A percentile compares a stretch with the other conserved stretches of the same genome.
phyloP scores from a whole-genome alignment of 2,329 filamentous ascomycete species.

The Beauveria australis region DNA sequence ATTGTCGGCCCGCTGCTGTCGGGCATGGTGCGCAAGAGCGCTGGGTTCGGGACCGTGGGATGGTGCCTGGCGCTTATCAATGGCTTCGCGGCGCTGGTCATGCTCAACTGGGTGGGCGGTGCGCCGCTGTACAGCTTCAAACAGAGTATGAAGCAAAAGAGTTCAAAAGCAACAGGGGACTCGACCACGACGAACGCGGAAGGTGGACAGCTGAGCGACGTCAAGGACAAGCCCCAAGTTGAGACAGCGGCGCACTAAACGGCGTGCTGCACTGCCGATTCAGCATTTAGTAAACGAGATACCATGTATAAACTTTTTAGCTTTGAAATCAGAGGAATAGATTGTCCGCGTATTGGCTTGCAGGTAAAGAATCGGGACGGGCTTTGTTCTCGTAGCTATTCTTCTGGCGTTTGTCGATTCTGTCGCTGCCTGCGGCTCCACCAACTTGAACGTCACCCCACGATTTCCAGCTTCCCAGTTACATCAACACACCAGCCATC shows the following conservation, averaged over 20 bases:
- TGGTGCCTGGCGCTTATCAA: slow-evolving; percentile 24
- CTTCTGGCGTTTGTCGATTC: background rate
- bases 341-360: background rate
- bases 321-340: background rate
- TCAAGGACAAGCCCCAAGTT: background rate
- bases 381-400: background rate
- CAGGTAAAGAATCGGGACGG: too few species aligned
- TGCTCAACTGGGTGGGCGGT: slow-evolving; percentile 23
- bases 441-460: background rate
- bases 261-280: background rate
- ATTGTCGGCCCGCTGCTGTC: slow-evolving; percentile 26
- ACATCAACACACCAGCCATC: background rate
- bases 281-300: background rate
- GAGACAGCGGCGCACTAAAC: background rate
- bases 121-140: background rate
- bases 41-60: slow-evolving; percentile 25
- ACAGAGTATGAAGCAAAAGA: background rate
- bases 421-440: background rate
- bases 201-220: background rate
- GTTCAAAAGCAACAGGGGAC: background rate
- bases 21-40: slow-evolving; percentile 24
- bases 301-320: background rate
- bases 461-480: background rate
- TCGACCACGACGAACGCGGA: background rate
- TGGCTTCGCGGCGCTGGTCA: slow-evolving; percentile 20